Evolutionary conservation across 805 yeast genomes (phyloP).

Genomic region (Saccharomyces eubayanus): DNA sequence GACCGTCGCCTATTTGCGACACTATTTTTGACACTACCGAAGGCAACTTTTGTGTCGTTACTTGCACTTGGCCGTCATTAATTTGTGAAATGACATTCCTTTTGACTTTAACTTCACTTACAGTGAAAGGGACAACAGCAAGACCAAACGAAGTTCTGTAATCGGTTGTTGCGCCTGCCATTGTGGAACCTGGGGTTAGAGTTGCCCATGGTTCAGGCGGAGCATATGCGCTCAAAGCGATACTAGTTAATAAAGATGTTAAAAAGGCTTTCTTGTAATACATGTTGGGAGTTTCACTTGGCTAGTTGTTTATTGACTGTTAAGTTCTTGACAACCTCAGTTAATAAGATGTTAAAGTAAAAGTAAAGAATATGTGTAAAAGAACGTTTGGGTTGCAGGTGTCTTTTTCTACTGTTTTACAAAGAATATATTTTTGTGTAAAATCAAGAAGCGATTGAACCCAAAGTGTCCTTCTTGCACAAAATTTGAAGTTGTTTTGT

Average conservation of each 20-base stretch:
- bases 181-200: constrained; percentile 32
- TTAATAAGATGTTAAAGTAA: neutral
- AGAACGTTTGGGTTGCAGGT: neutral
- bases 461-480: neutral
- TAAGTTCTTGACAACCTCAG: neutral
- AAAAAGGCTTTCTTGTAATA: constrained; percentile 15
- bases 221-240: constrained; percentile 14
- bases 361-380: neutral
- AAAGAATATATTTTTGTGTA: neutral
- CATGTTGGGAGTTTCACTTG: constrained; percentile 8
- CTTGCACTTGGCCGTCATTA: constrained; percentile 30
- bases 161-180: constrained; percentile 30
- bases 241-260: constrained; percentile 20
- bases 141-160: constrained; percentile 34
- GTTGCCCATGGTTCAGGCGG: constrained; percentile 34
- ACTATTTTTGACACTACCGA: constrained; percentile 27
- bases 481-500: neutral
- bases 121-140: constrained; percentile 34
- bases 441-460: neutral
- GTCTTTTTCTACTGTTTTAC: neutral
- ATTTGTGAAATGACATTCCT: constrained; percentile 37
- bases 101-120: constrained; percentile 29
- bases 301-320: neutral
- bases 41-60: constrained; percentile 27
- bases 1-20: constrained; percentile 48